Conservation (phyloP, 1,139 yeast genomes). For the Pichia sp. region DNA sequence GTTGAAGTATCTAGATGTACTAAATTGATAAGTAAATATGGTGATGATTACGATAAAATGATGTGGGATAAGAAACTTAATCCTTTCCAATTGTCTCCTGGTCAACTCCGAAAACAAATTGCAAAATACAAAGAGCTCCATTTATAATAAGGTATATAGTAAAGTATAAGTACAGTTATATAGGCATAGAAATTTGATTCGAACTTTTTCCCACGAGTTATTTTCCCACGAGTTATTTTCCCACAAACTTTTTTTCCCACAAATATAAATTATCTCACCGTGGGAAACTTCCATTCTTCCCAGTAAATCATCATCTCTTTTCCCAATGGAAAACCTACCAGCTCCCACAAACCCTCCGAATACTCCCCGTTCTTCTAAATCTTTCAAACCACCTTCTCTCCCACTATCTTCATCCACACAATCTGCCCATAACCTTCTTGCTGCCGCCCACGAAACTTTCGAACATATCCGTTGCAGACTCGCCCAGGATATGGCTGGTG, state of each 20-base stretch:
- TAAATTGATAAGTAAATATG: constrained; percentile 64
- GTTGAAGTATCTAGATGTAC: constrained; percentile 73
- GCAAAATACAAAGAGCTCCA: constrained; percentile 2
- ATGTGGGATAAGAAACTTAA: constrained; percentile 86
- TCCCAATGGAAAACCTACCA: not conserved
- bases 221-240: not conserved
- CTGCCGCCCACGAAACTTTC: not conserved
- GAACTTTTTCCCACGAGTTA: not conserved
- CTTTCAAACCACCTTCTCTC: not conserved
- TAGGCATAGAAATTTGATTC: not conserved
- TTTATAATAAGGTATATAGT: not conserved
- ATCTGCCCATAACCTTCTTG: not conserved
- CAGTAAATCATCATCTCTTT: not conserved
- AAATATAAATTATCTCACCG: not conserved
- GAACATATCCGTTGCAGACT: not conserved
- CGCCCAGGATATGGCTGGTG: not conserved
- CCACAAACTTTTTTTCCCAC: not conserved
- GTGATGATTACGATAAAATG: constrained; percentile 86
- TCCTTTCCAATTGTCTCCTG: constrained; percentile 76
- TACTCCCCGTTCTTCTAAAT: not conserved
- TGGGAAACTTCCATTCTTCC: not conserved
- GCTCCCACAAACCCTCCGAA: not conserved
- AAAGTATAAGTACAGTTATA: not conserved
- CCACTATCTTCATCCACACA: not conserved
- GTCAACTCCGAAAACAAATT: constrained; percentile 38